A percentile compares a stretch with the other conserved stretches of the same genome.
phyloP scores from a whole-genome alignment of 1,284 basidiomycete species.

The Pascua sp. region DNA sequence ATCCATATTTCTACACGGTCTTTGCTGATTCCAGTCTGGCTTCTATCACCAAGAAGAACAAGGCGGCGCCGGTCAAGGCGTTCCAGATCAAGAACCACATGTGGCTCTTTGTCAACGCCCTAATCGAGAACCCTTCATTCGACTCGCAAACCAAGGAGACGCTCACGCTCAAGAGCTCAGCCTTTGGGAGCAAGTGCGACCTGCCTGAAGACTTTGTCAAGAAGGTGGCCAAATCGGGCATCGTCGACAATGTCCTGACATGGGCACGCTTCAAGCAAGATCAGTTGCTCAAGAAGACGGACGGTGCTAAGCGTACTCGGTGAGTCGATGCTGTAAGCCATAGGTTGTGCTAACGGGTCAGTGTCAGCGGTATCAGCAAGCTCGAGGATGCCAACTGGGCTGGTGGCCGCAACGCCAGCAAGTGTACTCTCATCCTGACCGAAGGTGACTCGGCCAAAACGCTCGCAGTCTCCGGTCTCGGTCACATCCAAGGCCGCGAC shows the following conservation, averaged over 20 bases:
- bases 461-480: slow-evolving; percentile 88
- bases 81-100: slow-evolving; percentile 95
- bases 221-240: slow-evolving; percentile 86
- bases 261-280: slow-evolving; percentile 98
- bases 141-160: slow-evolving; percentile 99
- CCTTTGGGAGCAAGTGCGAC: slow-evolving; percentile 85
- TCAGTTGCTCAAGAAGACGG: slow-evolving; percentile 91
- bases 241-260: slow-evolving; percentile 87
- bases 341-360: slow-evolving; percentile 51
- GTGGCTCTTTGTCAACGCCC: slow-evolving; percentile 96
- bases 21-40: slow-evolving; percentile 54
- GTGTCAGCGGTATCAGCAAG: slow-evolving; percentile 86
- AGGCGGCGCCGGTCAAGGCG: slow-evolving; percentile 85
- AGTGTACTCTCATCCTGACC: slow-evolving; percentile 94
- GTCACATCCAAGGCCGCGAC: slow-evolving; percentile 85
- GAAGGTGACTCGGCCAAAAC: slow-evolving; percentile 99
- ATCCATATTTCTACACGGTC: rapidly evolving
- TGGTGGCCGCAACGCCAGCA: slow-evolving; percentile 72
- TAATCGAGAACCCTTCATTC: slow-evolving; percentile 97
- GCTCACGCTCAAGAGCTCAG: slow-evolving; percentile 78
- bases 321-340: slow-evolving; percentile 37
- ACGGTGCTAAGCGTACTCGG: slow-evolving; percentile 89
- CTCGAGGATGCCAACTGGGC: slow-evolving; percentile 98
- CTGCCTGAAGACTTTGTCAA: slow-evolving; percentile 92
- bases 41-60: slow-evolving; percentile 92